These are phyloP conservation scores for Cladophialophora bantiana DNA, from an alignment of 2,329 filamentous ascomycete species.

Conservation along the genomic window DNA sequence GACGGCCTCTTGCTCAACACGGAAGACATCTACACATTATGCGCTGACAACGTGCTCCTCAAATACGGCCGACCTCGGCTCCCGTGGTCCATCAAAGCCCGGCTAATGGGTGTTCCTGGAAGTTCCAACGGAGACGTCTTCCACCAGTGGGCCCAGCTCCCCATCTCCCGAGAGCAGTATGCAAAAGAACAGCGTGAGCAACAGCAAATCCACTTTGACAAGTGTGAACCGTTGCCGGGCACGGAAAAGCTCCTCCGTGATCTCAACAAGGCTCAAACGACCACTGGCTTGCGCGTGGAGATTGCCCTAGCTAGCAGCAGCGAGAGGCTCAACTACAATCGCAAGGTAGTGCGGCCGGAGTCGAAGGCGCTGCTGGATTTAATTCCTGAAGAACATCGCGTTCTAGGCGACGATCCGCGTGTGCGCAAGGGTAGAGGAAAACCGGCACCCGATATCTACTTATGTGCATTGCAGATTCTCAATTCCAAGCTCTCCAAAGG, in stretches of 20 bases:
- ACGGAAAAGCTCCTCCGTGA: constrained; percentile 71
- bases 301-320: constrained; percentile 87
- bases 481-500: constrained; percentile 76
- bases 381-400: constrained; percentile 73
- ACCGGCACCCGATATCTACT: constrained; percentile 91
- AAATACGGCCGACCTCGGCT: constrained; percentile 75
- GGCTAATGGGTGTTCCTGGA: constrained; percentile 74
- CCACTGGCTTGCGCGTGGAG: constrained; percentile 53
- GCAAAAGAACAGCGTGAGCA: constrained; percentile 64
- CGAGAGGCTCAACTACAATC: constrained; percentile 71
- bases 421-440: constrained; percentile 83
- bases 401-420: constrained; percentile 84
- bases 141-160: constrained; percentile 83
- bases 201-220: constrained; percentile 75
- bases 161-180: constrained; percentile 75
- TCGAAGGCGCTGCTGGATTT: constrained; percentile 54
- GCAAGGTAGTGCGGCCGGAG: constrained; percentile 71
- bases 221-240: constrained; percentile 76
- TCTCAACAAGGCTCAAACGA: constrained; percentile 50
- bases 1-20: constrained; percentile 93
- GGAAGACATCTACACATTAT: constrained; percentile 85
- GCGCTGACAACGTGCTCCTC: constrained; percentile 80
- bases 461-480: constrained; percentile 82
- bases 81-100: constrained; percentile 93
- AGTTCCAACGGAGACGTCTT: constrained; percentile 68